Base-by-base conservation (phyloP, 1,284 basidiomycete genomes). In the Marasmius tenuissimus region DNA sequence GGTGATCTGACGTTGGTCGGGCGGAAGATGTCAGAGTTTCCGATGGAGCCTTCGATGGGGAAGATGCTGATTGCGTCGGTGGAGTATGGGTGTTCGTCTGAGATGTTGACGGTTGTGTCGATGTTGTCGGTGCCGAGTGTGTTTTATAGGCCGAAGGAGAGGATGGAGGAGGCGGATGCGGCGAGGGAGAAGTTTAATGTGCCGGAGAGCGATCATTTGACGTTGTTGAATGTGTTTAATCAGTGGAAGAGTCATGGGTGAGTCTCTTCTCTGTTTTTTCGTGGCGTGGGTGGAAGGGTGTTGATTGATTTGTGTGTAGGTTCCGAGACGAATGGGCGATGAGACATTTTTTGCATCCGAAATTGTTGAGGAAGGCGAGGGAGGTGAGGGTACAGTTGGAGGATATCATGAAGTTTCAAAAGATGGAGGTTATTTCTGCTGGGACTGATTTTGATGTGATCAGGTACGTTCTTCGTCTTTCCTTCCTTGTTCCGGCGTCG, bases 351-450 rank as follows among this genome's bases (percentile, higher is more conserved):
- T 74, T 99, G 59, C 97, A 99, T 73, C 94, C 96, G 0, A 99
- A 99, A 75, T 84, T 98, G 42, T 83, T 99, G 33, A 84, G 96
- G 57, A 99, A 99, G 75, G 94, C 94, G 1, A 84, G 96, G 33
- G 97, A 99, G 77, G 97, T 99, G n/a, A 87, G 97, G 38, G 85
- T 86, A 4, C 97, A 99, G 76, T 82, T 99, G 27, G 95, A 98
- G 73, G 97, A 99, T 73, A 99, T 99, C 73, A 97, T 98, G 94
- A 94, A 97, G 73, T 89, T 92, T 74, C 96, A 98, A 76, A 98
- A 97, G 79, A 93, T 99, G 87, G 89, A 90, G 42, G 76, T 96
- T 18, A 84, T 94, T 65, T 93, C 94, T 4, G 93, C 90, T 53
- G 95, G 95, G 2, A 98, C 95, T 0, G 96, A 99, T 74, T 99